Evolutionary conservation across 805 yeast species (phyloP).

Genomic region (Vanderwaltozyma polyspora): DNA sequence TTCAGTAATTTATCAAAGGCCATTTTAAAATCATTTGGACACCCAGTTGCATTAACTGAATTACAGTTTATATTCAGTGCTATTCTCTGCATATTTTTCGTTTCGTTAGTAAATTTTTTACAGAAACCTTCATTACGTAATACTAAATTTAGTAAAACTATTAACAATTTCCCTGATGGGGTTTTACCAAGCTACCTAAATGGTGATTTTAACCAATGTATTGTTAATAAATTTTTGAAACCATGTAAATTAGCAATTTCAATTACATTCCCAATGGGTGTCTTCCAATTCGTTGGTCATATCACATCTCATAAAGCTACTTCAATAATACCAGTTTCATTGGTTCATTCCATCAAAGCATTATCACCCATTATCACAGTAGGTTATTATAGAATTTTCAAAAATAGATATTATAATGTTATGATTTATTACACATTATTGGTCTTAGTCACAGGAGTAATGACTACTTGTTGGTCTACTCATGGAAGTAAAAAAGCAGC

Average conservation of each 20-base stretch:
- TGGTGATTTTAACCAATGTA: conserved; percentile 22
- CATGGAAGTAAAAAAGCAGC: conserved; percentile 9
- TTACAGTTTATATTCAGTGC: conserved; percentile 73
- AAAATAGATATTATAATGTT: conserved; percentile 43
- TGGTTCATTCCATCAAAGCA: conserved; percentile 91
- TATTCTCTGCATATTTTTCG: conserved; percentile 39
- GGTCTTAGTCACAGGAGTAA: conserved; percentile 77
- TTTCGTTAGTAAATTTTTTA: conserved; percentile 30
- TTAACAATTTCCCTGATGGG: conserved; percentile 25
- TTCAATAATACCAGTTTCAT: conserved; percentile 79
- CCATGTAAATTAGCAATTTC: conserved; percentile 44
- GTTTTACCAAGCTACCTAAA: conserved; percentile 25
- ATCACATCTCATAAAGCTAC: conserved; percentile 89
- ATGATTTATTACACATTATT: conserved; percentile 69
- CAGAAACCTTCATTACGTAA: conserved; percentile 31
- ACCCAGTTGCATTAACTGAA: conserved; percentile 85
- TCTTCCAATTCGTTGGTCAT: conserved; percentile 88
- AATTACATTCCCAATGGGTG: conserved; percentile 87
- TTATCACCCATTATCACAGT: conserved; percentile 86
- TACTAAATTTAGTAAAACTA: conserved; percentile 7
- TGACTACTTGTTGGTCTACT: conserved; percentile 56
- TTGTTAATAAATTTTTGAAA: conserved; percentile 33
- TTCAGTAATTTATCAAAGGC: conserved; percentile 75
- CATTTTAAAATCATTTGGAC: conserved; percentile 55
- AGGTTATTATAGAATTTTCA: conserved; percentile 54